These are phyloP conservation scores for Rubroshorea leprosula DNA, from an alignment of 345 rosid genomes.

Conservation along the genomic window DNA sequence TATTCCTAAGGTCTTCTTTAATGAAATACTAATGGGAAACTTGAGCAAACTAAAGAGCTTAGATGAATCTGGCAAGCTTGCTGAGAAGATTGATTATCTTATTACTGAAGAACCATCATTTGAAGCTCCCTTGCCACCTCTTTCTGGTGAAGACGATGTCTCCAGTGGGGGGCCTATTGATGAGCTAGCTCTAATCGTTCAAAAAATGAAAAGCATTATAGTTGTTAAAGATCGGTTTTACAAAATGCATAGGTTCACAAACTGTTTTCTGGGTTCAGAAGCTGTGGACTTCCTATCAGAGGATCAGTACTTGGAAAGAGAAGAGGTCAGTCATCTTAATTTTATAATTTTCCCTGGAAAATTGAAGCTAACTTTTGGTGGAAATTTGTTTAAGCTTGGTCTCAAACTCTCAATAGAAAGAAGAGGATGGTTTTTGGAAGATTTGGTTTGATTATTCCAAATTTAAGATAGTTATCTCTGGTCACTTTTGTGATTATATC, in stretches of 20 bases:
- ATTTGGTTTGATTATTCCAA: not conserved
- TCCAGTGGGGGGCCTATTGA: constrained; percentile 56
- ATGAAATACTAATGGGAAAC: constrained; percentile 63
- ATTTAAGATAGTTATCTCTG: not conserved
- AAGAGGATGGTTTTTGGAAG: not conserved
- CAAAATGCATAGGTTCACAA: constrained; percentile 62
- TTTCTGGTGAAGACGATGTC: constrained; percentile 83
- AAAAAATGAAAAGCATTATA: constrained; percentile 63
- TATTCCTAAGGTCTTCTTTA: constrained; percentile 74
- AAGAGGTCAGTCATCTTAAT: constrained; percentile 42
- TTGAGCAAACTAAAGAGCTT: constrained; percentile 47
- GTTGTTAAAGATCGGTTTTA: constrained; percentile 68
- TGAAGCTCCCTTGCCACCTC: constrained; percentile 77
- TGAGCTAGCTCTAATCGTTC: constrained; percentile 71
- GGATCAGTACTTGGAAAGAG: constrained; percentile 69
- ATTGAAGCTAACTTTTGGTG: too few relatives aligned
- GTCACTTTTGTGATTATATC: constrained; percentile 3
- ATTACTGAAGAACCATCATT: constrained; percentile 46
- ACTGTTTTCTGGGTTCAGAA: constrained; percentile 73
- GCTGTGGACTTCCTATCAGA: constrained; percentile 65
- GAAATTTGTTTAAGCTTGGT: not conserved
- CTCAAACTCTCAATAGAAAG: not conserved
- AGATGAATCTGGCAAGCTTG: constrained; percentile 62
- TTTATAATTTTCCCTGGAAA: not conserved
- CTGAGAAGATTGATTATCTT: constrained; percentile 57